Conservation (phyloP, 805 yeast genomes). For the Sugiyamaella chiloensis region DNA sequence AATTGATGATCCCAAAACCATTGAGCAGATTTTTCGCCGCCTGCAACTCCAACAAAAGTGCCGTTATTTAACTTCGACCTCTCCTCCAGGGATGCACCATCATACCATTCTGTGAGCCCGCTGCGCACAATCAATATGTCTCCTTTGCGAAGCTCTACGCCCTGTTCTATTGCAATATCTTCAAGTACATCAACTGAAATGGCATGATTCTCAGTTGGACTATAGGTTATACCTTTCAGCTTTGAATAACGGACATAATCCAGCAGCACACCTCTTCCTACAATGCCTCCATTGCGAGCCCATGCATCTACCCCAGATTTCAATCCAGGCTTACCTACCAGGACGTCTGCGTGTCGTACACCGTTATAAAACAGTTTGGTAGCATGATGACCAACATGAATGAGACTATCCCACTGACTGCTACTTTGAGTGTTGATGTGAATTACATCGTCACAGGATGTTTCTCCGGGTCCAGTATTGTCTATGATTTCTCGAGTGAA, state of each 20-base stretch:
- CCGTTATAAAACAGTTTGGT: slow-evolving; percentile 26
- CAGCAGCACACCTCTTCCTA: slow-evolving; percentile 34
- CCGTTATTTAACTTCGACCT: not conserved
- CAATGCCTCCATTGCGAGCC: slow-evolving; percentile 32
- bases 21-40: slow-evolving; percentile 25
- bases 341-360: slow-evolving; percentile 26
- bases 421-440: slow-evolving; percentile 31
- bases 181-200: slow-evolving; percentile 27
- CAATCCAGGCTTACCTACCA: slow-evolving; percentile 12
- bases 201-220: slow-evolving; percentile 28
- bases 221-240: slow-evolving; percentile 26
- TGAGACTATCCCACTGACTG: slow-evolving; percentile 36
- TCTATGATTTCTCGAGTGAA: slow-evolving; percentile 9
- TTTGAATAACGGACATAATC: slow-evolving; percentile 33
- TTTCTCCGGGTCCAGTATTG: slow-evolving; percentile 6
- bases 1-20: slow-evolving; percentile 32
- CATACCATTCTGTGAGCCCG: slow-evolving; percentile 31
- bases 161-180: slow-evolving; percentile 25
- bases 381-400: slow-evolving; percentile 28
- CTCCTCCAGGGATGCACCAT: slow-evolving; percentile 12
- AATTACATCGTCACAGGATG: slow-evolving; percentile 29
- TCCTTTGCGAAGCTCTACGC: slow-evolving; percentile 29
- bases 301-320: slow-evolving; percentile 17
- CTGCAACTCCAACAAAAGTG: slow-evolving; percentile 26
- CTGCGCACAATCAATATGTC: slow-evolving; percentile 33